A percentile compares a stretch with the other conserved stretches of the same genome.
Evolutionary conservation across 768 basidiomycete species (phyloP).

Genomic region (Tricholoma matsutake): DNA sequence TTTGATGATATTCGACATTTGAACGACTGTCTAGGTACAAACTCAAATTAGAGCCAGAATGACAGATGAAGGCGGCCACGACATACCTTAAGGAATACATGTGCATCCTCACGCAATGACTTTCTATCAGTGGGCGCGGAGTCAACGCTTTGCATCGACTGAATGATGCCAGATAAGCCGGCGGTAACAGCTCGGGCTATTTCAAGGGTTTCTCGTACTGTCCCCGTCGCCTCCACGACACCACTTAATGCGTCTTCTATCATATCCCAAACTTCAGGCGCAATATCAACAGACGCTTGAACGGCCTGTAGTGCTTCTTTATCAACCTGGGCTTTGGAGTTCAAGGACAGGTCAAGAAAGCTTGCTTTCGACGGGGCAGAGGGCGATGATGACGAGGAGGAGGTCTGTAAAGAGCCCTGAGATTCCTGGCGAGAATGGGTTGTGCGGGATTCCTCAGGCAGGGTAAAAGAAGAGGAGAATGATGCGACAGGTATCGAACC

Average conservation of each 20-base stretch:
- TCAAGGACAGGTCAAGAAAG: conserved; percentile 46
- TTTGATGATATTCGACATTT: conserved; percentile 73
- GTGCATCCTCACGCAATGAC: conserved; percentile 72
- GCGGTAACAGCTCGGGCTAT: conserved; percentile 64
- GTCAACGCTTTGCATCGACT: conserved; percentile 55
- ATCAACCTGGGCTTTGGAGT: conserved; percentile 65
- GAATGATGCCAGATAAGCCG: conserved; percentile 57
- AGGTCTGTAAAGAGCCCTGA: conserved; percentile 35
- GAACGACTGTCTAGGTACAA: conserved; percentile 60
- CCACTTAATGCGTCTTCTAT: conserved; percentile 66
- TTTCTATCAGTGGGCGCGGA: conserved; percentile 48
- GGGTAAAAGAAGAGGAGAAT: conserved; percentile 11
- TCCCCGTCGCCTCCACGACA: conserved; percentile 35
- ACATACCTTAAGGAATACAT: conserved; percentile 75
- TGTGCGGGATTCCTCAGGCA: conserved; percentile 13
- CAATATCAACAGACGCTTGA: conserved; percentile 72
- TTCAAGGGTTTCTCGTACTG: conserved; percentile 52
- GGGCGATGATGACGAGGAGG: conserved; percentile 33
- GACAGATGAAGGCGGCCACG: not conserved
- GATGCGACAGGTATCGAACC: conserved; percentile 41
- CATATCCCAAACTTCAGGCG: conserved; percentile 79
- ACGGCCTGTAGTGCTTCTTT: conserved; percentile 79
- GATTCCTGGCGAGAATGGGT: conserved; percentile 40
- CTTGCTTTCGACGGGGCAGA: conserved; percentile 34
- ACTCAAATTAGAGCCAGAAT: conserved; percentile 1